These are phyloP conservation scores for Glebionis coronaria DNA, from an alignment of 129 eudicot species.

Conservation along the genomic window DNA sequence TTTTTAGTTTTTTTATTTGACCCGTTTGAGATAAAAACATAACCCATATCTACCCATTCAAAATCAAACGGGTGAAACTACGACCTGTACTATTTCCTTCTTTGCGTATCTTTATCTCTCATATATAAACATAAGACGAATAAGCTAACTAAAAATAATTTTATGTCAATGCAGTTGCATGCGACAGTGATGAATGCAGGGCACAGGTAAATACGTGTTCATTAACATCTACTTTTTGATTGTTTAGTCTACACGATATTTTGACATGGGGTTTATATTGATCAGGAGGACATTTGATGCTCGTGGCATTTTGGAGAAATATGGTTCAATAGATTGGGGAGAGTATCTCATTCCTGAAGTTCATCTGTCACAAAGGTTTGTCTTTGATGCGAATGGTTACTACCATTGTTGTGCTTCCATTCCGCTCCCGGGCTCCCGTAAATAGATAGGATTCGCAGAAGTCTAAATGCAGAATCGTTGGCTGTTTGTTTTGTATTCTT, in stretches of 20 bases:
- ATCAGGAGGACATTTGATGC: slow-evolving; percentile 76
- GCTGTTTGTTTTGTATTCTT: no score
- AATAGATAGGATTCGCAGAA: no score
- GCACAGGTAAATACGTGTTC: slow-evolving; percentile 47
- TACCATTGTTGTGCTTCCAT: slow-evolving; percentile 88
- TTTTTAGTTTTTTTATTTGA: no score
- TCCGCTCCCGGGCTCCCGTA: slow-evolving; percentile 80
- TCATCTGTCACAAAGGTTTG: slow-evolving; percentile 90
- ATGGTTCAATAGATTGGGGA: slow-evolving; percentile 89
- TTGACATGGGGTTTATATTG: neutral
- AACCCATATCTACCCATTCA: neutral
- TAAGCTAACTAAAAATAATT: neutral
- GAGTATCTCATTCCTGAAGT: slow-evolving; percentile 73
- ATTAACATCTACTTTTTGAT: neutral
- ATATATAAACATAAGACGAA: neutral
- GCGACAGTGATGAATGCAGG: slow-evolving; percentile 94
- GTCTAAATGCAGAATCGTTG: no score
- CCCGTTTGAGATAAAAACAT: neutral
- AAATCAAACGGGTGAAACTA: neutral
- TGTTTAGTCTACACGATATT: no score
- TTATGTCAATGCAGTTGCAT: slow-evolving; percentile 71
- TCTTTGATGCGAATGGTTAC: slow-evolving; percentile 76
- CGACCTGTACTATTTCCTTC: neutral
- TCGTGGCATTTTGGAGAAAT: slow-evolving; percentile 55
- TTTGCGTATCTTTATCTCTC: neutral